A percentile compares a stretch with the other conserved stretches of the same genome.
Conservation (phyloP, 768 basidiomycete genomes). For the Boletus reticuloceps region DNA sequence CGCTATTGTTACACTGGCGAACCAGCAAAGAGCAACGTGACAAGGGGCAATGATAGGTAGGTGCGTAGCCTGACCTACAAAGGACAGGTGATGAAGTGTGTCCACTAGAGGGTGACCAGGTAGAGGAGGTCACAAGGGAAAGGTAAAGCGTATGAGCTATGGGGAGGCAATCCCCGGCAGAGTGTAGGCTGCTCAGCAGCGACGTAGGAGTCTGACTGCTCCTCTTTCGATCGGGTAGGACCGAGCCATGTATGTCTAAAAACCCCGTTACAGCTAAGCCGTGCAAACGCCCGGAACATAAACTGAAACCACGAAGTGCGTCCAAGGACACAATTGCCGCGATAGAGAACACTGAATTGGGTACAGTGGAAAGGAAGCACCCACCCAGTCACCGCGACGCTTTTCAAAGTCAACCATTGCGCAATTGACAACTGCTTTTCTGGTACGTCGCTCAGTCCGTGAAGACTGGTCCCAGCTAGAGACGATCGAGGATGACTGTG, state of each 20-base stretch:
- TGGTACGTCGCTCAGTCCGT: conserved; percentile 29
- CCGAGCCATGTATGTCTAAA: not conserved
- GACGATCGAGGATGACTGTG: conserved; percentile 29
- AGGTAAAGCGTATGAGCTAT: not conserved
- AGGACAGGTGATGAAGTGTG: not conserved
- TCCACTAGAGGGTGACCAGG: conserved; percentile 8
- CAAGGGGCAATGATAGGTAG: not conserved
- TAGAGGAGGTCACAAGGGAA: not conserved
- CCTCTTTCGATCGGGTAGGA: not conserved
- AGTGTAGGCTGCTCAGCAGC: not conserved
- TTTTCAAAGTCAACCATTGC: conserved; percentile 25
- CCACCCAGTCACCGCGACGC: conserved; percentile 28
- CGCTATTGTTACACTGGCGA: conserved; percentile 3
- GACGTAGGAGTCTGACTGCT: not conserved
- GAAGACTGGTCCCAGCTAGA: conserved; percentile 26
- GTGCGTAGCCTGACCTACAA: not conserved
- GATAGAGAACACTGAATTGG: conserved; percentile 19
- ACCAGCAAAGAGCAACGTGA: conserved; percentile 8
- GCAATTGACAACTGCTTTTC: conserved; percentile 23
- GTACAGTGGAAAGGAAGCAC: not conserved
- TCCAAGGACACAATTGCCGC: conserved; percentile 13
- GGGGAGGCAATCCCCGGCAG: not conserved
- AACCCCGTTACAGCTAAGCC: not conserved
- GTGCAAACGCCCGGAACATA: accelerated
- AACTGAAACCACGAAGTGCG: conserved; percentile 7